A percentile compares a stretch with the other conserved stretches of the same genome.
phyloP scores from a whole-genome alignment of 1,284 basidiomycete species.

The Malassezia psittaci region DNA sequence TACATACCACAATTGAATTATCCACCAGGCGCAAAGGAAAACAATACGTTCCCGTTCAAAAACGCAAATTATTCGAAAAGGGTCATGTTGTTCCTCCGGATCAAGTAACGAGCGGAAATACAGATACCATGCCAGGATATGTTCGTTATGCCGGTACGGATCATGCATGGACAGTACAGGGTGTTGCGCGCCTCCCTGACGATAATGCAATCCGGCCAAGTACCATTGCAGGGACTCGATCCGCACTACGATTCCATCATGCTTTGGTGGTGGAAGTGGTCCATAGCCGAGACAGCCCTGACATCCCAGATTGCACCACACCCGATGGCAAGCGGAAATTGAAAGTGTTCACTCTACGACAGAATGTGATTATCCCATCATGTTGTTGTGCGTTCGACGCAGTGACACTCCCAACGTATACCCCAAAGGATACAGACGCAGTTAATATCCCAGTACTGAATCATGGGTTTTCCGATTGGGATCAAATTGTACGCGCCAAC shows the following conservation, averaged over 20 bases:
- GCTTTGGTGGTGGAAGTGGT: constrained; percentile 44
- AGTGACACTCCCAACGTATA: constrained; percentile 41
- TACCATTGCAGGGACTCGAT: constrained; percentile 34
- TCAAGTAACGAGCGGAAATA: constrained; percentile 19
- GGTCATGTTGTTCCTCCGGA: constrained; percentile 41
- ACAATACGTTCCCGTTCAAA: constrained; percentile 37
- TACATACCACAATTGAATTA: constrained; percentile 44
- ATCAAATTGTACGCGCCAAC: constrained; percentile 23
- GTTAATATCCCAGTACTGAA: constrained; percentile 7
- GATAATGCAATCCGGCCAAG: constrained; percentile 42
- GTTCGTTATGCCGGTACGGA: constrained; percentile 32
- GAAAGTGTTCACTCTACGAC: constrained; percentile 45
- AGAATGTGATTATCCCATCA: constrained; percentile 35
- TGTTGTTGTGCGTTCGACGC: constrained; percentile 47
- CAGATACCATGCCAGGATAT: constrained; percentile 34
- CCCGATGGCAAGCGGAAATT: constrained; percentile 23
- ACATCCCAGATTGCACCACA: constrained; percentile 1
- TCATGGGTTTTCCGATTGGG: constrained; percentile 11
- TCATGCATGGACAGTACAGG: constrained; percentile 44
- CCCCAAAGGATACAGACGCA: constrained; percentile 5
- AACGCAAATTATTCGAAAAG: constrained; percentile 43
- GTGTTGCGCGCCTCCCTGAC: constrained; percentile 43
- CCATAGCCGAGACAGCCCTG: constrained; percentile 22
- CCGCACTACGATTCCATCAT: constrained; percentile 39
- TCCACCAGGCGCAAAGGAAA: constrained; percentile 32